A percentile compares a stretch with the other conserved stretches of the same genome.
These are phyloP conservation scores for Trypanosoma melophagium DNA, from an alignment of 208 protist species.

Conservation along the genomic window DNA sequence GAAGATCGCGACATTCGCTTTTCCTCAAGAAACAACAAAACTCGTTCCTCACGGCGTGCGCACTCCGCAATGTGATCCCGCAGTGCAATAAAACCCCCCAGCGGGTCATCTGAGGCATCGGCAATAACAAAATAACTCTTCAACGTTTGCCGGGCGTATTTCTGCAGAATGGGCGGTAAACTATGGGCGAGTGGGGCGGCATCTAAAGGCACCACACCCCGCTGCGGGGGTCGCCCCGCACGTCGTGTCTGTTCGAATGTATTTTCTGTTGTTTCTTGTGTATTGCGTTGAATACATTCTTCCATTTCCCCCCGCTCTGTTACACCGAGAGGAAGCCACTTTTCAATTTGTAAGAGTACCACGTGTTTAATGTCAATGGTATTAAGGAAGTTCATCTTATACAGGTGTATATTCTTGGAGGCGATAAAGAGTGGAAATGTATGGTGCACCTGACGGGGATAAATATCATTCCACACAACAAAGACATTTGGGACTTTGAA, in stretches of 20 bases:
- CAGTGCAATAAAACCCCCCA: slow-evolving; percentile 45
- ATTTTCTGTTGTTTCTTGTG: neutral
- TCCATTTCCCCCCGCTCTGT: slow-evolving; percentile 7
- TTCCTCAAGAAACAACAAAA: slow-evolving; percentile 49
- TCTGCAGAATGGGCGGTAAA: no score
- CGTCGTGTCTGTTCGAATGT: slow-evolving; percentile 1
- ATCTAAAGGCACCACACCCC: slow-evolving; percentile 12
- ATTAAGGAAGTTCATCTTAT: slow-evolving; percentile 9
- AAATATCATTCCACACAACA: slow-evolving; percentile 82
- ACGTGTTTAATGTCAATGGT: slow-evolving; percentile 13
- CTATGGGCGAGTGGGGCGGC: slow-evolving; percentile 44
- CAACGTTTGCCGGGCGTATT: no score
- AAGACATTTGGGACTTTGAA: slow-evolving; percentile 23
- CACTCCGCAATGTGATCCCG: slow-evolving; percentile 37
- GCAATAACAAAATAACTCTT: slow-evolving; percentile 65
- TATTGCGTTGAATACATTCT: neutral
- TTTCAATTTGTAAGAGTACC: slow-evolving; percentile 4
- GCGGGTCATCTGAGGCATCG: slow-evolving; percentile 31
- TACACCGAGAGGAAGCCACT: slow-evolving; percentile 8
- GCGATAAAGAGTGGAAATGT: slow-evolving; percentile 15
- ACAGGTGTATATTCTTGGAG: slow-evolving; percentile 19
- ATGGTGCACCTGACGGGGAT: slow-evolving; percentile 34
- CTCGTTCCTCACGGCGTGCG: slow-evolving; percentile 26
- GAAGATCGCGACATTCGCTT: slow-evolving; percentile 29
- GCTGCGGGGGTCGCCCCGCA: slow-evolving; percentile 4